Evolutionary conservation across 495 filamentous ascomycete species (phyloP).

Genomic region (Aspergillus nanangensis): DNA sequence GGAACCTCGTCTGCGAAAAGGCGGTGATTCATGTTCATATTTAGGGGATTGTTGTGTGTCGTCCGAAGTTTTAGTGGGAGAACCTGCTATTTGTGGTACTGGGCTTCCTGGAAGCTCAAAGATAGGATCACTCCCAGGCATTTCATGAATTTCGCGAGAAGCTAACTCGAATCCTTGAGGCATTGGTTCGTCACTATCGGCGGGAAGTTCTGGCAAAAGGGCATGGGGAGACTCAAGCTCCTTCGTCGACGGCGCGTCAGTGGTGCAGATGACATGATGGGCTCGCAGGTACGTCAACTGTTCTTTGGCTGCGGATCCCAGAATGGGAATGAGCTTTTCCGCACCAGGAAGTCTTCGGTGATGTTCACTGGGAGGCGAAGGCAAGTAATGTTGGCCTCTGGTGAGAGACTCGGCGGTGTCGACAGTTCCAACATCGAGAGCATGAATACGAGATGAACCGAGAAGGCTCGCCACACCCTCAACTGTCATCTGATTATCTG

Average conservation of each 20-base stretch:
- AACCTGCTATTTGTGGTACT: conserved; percentile 11
- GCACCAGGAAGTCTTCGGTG: conserved; percentile 36
- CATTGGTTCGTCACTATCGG: conserved; percentile 18
- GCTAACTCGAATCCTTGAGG: conserved; percentile 37
- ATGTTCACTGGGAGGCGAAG: conserved; percentile 14
- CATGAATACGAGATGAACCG: conserved; percentile 44
- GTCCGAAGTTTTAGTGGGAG: too few relatives aligned
- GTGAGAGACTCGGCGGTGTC: conserved; percentile 30
- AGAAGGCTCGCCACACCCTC: conserved; percentile 53
- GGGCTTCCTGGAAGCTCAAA: conserved; percentile 44
- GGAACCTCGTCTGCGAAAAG: conserved; percentile 32
- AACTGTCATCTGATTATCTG: conserved; percentile 54
- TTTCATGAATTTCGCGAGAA: conserved; percentile 40
- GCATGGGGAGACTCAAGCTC: conserved; percentile 17
- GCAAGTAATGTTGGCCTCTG: conserved; percentile 6
- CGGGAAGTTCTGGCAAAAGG: conserved; percentile 33
- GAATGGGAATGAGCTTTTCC: conserved; percentile 50
- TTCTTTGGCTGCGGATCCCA: conserved; percentile 42
- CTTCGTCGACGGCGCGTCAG: conserved; percentile 36
- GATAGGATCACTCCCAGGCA: conserved; percentile 28
- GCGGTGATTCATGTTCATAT: conserved; percentile 25
- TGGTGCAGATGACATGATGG: conserved; percentile 53
- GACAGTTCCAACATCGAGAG: conserved; percentile 48
- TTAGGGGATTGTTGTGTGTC: too few relatives aligned
- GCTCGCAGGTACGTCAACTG: conserved; percentile 51